Base-by-base conservation (phyloP, 169 alveolate genomes). In the Eimeria sp. region DNA sequence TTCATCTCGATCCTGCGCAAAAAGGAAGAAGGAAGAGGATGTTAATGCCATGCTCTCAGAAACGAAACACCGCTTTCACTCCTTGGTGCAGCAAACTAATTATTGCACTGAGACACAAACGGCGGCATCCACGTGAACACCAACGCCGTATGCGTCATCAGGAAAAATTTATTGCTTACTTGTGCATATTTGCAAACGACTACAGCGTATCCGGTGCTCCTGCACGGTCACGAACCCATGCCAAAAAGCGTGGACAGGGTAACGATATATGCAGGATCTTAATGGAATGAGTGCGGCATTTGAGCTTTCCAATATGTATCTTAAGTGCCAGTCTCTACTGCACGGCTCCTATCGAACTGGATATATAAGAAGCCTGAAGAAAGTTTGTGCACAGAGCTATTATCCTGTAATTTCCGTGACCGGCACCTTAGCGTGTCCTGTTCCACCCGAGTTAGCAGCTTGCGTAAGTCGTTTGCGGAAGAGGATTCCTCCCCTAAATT, bases 151-250 rank as follows among this genome's bases (percentile, higher is more conserved):
- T 11, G 13, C 80, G 4, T 13, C n/a, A 30, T 25, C 49, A 71
- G 80, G 80, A 18, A 60, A 77, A 77, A n/a, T 20, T 20, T 2
- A 74, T 6, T 37, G 43, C 66, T 85, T 85, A 85, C 93, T 85
- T 85, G 93, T 25, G 93, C 93, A 85, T 85, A 85, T 43, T 85
- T 85, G 82, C 77, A 85, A n/a, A 85, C 93, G 71, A 85, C 93
- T 40, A 85, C 82, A 4, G 93, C 93, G 80, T 85, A 85, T 30
- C 93, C 93, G 25, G 93, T 85, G 49, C 93, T 37, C 80, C 93
- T 85, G 93, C n/a, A 43, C 30, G 37, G 52, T 40, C 58, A 83
- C 30, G 13, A 56, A 46, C 43, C 33, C 27, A 8, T 30, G 33
- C 58, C 76, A 83, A 23, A 49, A 46, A 52, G 20, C 25, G 27